Evolutionary conservation across 1,284 basidiomycete genomes (phyloP), one percentile per base, ranked within the genome.

Genomic region (Cystobasidium sp.): DNA sequence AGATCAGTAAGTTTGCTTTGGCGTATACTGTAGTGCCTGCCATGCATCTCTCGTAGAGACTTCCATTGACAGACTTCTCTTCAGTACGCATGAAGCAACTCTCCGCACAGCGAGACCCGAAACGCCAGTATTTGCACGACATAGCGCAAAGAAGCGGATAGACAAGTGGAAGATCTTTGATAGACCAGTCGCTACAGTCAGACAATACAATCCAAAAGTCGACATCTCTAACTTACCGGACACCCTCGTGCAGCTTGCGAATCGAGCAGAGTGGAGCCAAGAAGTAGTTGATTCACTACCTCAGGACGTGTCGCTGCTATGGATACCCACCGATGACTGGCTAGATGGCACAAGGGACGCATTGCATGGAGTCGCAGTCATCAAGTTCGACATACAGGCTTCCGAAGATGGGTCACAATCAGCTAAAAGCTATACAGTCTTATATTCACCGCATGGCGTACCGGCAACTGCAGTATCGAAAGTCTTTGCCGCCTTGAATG

Each of bases 91-190:
- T 51, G 63, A 73, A 46, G 62, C 37, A n/a, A 66, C 62, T 5
- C 44, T 73, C 5, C n/a, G 53, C 12, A 73, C 70, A 12, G 70
- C 70, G 16, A 49, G 51, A 24, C 62, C 51, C 14, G 41, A 56
- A n/a, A 66, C 70, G 6, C 70, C 62, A 20, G 62, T 46, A 9
- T 73, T 73, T 47, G 70, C 62, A 12, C 49, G 62, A n/a, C 46
- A n/a, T 6, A 24, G 66, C 18, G 62, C 70, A 3, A 73, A 73
- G 47, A 66, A 65, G 39, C 70, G 70, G 39, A 53, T 73, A 24
- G 70, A 73, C 44, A 24, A 52, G 18, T 73, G 70, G 70, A 73
- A 66, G 53, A 59, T 73, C 39, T 73, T 73, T 43, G 63, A 65
- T 24, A 56, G 41, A 10, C 62, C 62, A 6, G 62, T 59, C n/a